Evolutionary conservation across 352 stramenopile species (phyloP).

Genomic region (Pythium aphanidermatum): DNA sequence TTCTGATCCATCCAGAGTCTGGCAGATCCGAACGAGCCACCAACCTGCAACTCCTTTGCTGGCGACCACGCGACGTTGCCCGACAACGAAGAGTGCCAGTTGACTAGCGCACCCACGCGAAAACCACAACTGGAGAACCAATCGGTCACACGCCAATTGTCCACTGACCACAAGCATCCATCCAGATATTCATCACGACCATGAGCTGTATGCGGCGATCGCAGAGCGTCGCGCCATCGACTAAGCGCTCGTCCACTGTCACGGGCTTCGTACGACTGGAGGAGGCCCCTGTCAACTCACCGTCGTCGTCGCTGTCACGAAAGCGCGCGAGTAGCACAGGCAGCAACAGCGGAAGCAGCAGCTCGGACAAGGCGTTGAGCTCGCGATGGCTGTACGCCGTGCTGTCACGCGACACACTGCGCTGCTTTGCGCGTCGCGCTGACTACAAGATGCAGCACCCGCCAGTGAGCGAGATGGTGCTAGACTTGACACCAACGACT

Average conservation of each 20-base stretch:
- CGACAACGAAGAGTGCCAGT: too few species aligned
- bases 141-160: too few species aligned
- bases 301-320: constrained; percentile 7
- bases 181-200: not conserved
- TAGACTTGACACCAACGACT: constrained; percentile 14
- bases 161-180: not conserved
- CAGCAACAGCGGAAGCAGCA: constrained; percentile 10
- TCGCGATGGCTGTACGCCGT: constrained; percentile 25
- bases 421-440: constrained; percentile 19
- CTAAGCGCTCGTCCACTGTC: constrained; percentile 16
- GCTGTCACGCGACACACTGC: constrained; percentile 17
- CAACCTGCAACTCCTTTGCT: too few species aligned
- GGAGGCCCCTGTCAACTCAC: not conserved
- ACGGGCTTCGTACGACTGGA: constrained; percentile 25
- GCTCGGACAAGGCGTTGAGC: constrained; percentile 5
- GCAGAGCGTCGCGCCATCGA: constrained; percentile 14
- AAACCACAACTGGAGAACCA: too few species aligned
- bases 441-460: constrained; percentile 22
- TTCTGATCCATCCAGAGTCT: too few species aligned
- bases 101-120: constrained; percentile 2
- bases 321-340: constrained; percentile 21
- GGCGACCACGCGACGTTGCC: too few species aligned
- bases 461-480: constrained; percentile 17
- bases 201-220: constrained; percentile 24
- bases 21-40: too few species aligned